Conservation (phyloP, 1,284 basidiomycete species). For the Trichosporon sp. region DNA sequence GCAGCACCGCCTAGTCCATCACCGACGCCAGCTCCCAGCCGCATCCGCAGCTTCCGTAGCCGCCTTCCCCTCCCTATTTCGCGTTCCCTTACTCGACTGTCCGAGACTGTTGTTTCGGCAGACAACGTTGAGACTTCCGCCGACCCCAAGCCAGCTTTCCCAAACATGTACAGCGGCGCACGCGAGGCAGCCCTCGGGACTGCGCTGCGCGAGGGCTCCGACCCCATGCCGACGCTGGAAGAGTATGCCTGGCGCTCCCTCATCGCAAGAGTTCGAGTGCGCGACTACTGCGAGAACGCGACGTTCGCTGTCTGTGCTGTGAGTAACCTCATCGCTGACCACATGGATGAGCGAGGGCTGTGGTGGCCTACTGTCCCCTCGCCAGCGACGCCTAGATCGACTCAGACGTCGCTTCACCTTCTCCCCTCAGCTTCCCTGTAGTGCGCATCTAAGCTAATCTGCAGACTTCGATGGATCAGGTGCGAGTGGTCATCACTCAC, state of each 20-base stretch:
- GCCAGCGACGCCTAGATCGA: too few species aligned
- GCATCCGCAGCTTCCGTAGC: background rate
- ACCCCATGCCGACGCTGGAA: slow-evolving; percentile 9
- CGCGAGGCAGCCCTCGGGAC: background rate
- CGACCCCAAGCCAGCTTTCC: background rate
- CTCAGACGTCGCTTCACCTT: background rate
- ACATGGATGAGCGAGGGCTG: too few species aligned
- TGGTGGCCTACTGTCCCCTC: too few species aligned
- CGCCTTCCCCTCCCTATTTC: background rate
- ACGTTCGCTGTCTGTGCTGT: slow-evolving; percentile 11
- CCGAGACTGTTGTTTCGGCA: background rate
- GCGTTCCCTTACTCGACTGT: background rate
- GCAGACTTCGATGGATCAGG: background rate
- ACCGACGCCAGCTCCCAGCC: background rate
- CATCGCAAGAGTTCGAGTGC: slow-evolving; percentile 15
- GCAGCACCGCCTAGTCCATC: background rate
- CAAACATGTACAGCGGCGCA: background rate
- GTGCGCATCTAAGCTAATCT: background rate
- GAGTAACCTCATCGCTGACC: too few species aligned
- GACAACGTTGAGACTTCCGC: background rate
- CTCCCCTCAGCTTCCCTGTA: too few species aligned
- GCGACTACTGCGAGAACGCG: slow-evolving; percentile 17
- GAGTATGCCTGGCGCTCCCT: slow-evolving; percentile 22
- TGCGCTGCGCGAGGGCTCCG: background rate
- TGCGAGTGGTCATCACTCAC: background rate